These are phyloP conservation scores for Nelumbo lutea DNA, from an alignment of 164 flowering plant genomes.

Conservation along the genomic window DNA sequence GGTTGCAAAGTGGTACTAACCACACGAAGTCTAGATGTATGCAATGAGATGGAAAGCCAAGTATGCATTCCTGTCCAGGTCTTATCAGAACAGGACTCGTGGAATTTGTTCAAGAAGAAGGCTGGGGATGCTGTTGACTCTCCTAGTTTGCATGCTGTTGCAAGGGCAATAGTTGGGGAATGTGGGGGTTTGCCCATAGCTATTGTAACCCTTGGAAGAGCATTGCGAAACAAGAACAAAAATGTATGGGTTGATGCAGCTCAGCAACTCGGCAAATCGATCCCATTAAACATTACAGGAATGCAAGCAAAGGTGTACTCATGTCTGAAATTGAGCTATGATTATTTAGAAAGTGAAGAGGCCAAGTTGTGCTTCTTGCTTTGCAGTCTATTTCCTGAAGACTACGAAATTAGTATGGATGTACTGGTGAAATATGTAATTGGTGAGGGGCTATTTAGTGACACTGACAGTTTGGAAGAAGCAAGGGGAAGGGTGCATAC, in stretches of 20 bases:
- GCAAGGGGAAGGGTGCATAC: neutral
- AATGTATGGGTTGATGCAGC: neutral
- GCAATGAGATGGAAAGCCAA: neutral
- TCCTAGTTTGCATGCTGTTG: neutral
- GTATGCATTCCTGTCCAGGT: neutral
- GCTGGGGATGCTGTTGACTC: neutral
- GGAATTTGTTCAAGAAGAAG: neutral
- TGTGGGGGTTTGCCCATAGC: neutral
- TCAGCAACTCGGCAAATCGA: neutral
- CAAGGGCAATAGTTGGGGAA: neutral
- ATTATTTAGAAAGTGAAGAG: neutral
- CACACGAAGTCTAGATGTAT: neutral
- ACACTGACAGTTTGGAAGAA: slow-evolving; percentile 9
- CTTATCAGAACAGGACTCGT: neutral
- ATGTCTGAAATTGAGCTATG: slow-evolving; percentile 1
- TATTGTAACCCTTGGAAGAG: neutral
- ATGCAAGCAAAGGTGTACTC: neutral
- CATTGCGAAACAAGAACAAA: neutral
- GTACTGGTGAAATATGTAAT: slow-evolving; percentile 5
- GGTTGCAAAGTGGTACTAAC: neutral
- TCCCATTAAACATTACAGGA: neutral
- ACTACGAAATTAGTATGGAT: neutral
- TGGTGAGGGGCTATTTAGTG: slow-evolving; percentile 6
- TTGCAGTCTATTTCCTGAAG: slow-evolving; percentile 5
- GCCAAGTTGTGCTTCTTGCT: neutral